Base-by-base conservation (phyloP, 1,284 basidiomycete species). In the Fistulinella cinereoalba region DNA sequence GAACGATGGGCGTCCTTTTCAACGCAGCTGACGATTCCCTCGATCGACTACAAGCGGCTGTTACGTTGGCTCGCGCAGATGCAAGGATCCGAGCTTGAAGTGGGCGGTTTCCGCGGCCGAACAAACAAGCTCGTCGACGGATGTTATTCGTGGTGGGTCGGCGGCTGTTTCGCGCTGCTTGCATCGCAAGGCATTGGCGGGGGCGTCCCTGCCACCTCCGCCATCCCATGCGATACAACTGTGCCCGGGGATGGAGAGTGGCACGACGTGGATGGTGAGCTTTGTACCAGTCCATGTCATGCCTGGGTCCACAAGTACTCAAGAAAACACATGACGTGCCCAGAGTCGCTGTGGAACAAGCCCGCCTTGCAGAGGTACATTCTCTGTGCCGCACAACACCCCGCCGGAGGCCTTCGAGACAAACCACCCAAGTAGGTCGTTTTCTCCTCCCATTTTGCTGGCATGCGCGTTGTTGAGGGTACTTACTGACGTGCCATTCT, bases 71-170 rank as follows among this genome's bases (percentile, higher is more conserved):
- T 88, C 0, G 82, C 80, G 0, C 75, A 85, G 40, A 88, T 97
- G 84, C 97, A 99, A 64, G 94, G 93, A 0, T 68, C 60, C 1
- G 83, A 85, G 22, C 77, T 80, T 22, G 96, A 99, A 61, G 76
- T 93, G 3, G 95, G 94, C 3, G 97, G 96, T 0, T 98, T 99
- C 70, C 80, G 81, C 38, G 97, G 97, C 0, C 76, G 97, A 36
- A 92, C 92, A 49, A 99, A 99, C 68, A 99, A 99, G 69, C 80
- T 99, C 12, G 96, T 99, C 0, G 97, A 99, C 61, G 97, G 96
- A 3, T 99, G 97, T 69, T 99, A 99, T 67, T 86, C 90, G 25
- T 99, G 97, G 97, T 99, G 94, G 89, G 91, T 95, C 23, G 96
- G 91, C 3, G 95, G 95, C 0, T 79, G 88, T n/a, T 90, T 97